Base-by-base conservation (phyloP, 1,284 basidiomycete genomes). In the Ceratobasidium sp. region DNA sequence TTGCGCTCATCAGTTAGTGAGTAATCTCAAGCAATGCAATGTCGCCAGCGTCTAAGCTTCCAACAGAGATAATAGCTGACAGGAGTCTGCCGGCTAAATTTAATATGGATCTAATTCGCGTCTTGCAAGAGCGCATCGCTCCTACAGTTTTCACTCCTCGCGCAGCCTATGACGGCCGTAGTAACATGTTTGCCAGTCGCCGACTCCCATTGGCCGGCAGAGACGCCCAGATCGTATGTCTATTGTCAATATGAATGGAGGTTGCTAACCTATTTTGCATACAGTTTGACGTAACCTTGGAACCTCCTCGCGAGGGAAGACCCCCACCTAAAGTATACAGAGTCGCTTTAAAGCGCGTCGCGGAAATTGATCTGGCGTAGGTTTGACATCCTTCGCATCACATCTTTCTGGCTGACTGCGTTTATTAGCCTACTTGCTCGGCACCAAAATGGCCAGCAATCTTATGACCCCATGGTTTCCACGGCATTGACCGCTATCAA, bases 401-500 rank as follows among this genome's bases (percentile, higher is more conserved):
- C 31, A 34, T 34, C 31, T 34, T n/a, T n/a, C n/a, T n/a, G n/a
- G 31, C 31, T 34, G 31, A 34, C 31, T 6, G 3, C 31, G 31
- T 34, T 34, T 34, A 6, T 34, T 34, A 92, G 91, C 79, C 86
- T 91, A 0, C 82, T 93, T 19, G 81, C 84, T 16, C 87, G 90
- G 0, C 93, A 90, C 79, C 83, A 92, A 6, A 80, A 83, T 49
- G 91, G 91, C 0, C 84, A 88, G 58, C 89, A 91, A 76, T 88
- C 87, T 0, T 88, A 90, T 61, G 92, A 93, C 77, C 90, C 90
- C 76, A 82, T 80, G 14, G 90, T 93, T 0, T 79, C 90, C 43
- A 93, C 91, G 1, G 91, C 91, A 0, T 88, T 92, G 77, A 92
- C 89, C 5, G 91, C 91, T 0, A 81, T 92, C 65, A 93, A 93